Evolutionary conservation across 306 rosid species (phyloP), one percentile per base, ranked within the genome.

Genomic region (Quercus glauca): DNA sequence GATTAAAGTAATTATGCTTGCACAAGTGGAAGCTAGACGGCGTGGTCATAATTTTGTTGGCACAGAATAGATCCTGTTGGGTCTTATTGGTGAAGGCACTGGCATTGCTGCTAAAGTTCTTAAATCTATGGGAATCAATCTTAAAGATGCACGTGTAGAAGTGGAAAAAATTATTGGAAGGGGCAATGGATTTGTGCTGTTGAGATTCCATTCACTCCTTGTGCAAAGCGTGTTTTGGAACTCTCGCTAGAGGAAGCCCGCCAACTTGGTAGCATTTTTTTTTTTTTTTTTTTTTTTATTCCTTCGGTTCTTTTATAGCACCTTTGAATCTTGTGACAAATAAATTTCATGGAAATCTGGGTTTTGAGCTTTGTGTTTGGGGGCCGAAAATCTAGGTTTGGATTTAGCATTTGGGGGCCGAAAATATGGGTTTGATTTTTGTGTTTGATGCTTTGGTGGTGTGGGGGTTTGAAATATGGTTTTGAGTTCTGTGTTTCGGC

Each of bases 31-130:
- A 89, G 98, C 99, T 60, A 92, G 98, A 78, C 90, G 99, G 6
- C 94, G 93, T 81, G 99, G 99, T 80, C 99, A 95, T 86, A 95
- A 95, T 84, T 95, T 95, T 77, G 99, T 95, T 74, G 99, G 99
- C 70, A 95, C 99, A 0, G 99, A 95, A 92, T 98, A 93, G 87
- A 95, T 95, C 76, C 91, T 95, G n/a, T 88, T 95, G 85, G 98
- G 98, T 75, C 99, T 95, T 78, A 93, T 95, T 53, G 99, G 99
- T 67, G 99, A 95, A 85, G 99, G 99, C 72, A 93, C 99, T 43
- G 98, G 99, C 68, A 95, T 95, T 73, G 99, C 97, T 10, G 99
- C 99, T 19, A 95, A 95, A 88, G 98, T 95, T 81, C 89, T 95
- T 13, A 95, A 95, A 77, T 91, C 99, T 23, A 95, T 93, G 99